A percentile compares a stretch with the other conserved stretches of the same genome.
These are phyloP conservation scores for Rhizopogon vinicolor DNA, from an alignment of 768 basidiomycete species.

Conservation along the genomic window DNA sequence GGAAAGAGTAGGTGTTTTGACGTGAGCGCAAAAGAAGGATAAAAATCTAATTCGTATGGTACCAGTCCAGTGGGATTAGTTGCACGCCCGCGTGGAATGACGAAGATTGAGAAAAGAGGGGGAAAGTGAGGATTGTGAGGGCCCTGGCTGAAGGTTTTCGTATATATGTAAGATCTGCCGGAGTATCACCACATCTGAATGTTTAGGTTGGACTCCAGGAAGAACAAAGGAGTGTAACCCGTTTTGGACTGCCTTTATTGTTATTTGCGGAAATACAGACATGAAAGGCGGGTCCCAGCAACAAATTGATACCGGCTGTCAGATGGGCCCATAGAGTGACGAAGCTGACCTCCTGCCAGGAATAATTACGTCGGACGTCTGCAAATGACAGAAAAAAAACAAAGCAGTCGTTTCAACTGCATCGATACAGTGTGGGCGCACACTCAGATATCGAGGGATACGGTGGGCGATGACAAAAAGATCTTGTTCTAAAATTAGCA, in stretches of 20 bases:
- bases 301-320: not conserved
- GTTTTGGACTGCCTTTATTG: slow-evolving; percentile 7
- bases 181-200: not conserved
- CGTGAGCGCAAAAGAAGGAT: slow-evolving; percentile 1
- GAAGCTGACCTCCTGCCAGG: not conserved
- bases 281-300: not conserved
- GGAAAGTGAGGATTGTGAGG: not conserved
- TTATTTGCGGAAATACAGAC: slow-evolving; percentile 1
- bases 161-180: slow-evolving; percentile 2
- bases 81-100: slow-evolving; percentile 10
- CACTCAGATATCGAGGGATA: not conserved
- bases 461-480: slow-evolving; percentile 5
- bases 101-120: slow-evolving; percentile 2
- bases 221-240: slow-evolving; percentile 7
- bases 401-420: slow-evolving; percentile 6
- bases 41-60: not conserved
- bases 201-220: not conserved
- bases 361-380: slow-evolving; percentile 1
- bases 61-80: slow-evolving; percentile 3
- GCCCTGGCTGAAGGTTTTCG: slow-evolving; percentile 14
- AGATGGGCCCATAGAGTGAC: not conserved
- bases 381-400: not conserved
- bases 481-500: slow-evolving; percentile 17
- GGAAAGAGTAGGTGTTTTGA: not conserved
- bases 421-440: slow-evolving; percentile 8